These are phyloP conservation scores for Niebla homalea DNA, from an alignment of 495 filamentous ascomycete genomes.

Conservation along the genomic window DNA sequence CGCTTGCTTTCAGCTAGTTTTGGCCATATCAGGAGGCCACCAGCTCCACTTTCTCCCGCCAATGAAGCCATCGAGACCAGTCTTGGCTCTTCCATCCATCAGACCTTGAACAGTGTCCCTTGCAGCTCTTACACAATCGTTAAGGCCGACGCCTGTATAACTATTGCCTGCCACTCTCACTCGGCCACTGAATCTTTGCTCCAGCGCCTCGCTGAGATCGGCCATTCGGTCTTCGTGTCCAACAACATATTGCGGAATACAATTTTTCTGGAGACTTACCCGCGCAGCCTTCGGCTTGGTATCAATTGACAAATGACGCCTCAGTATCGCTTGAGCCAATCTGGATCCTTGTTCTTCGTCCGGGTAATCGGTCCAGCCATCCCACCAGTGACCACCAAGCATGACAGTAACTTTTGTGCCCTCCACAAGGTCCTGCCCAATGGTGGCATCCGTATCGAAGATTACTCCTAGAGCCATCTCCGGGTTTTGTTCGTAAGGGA, in stretches of 20 bases:
- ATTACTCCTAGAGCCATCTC: conserved; percentile 80
- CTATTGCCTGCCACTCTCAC: conserved; percentile 69
- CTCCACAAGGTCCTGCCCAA: conserved; percentile 36
- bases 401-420: conserved; percentile 92
- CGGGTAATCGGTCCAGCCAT: conserved; percentile 45
- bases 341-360: conserved; percentile 45
- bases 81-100: conserved; percentile 13
- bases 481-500: conserved; percentile 61
- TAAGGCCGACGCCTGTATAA: conserved; percentile 51
- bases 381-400: conserved; percentile 91
- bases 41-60: conserved; percentile 7
- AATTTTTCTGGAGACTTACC: conserved; percentile 54
- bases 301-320: conserved; percentile 59
- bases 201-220: conserved; percentile 40
- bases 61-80: conserved; percentile 23
- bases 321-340: conserved; percentile 55
- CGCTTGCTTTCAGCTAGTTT: neutral
- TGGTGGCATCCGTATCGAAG: conserved; percentile 63
- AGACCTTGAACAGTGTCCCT: conserved; percentile 29
- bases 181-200: conserved; percentile 42
- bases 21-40: neutral
- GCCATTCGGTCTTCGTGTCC: conserved; percentile 57
- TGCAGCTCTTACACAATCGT: conserved; percentile 47
- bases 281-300: conserved; percentile 41
- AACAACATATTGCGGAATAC: conserved; percentile 80